phyloP scores from a whole-genome alignment of 352 stramenopile species.

The Globisporangium heterothallicum region DNA sequence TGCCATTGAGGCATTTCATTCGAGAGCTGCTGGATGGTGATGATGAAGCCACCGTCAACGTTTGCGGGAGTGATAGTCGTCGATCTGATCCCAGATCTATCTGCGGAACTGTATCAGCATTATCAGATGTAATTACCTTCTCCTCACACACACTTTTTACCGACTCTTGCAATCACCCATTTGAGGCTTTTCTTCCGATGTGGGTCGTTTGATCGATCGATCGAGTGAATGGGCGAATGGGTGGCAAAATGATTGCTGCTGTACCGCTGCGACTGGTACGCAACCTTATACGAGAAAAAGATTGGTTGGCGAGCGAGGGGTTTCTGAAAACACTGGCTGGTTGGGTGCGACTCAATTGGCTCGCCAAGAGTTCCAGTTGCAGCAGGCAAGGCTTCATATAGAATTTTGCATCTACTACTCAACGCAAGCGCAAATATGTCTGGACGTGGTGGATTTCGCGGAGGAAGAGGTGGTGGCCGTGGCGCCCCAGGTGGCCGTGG shows the following conservation, averaged over 20 bases:
- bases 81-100: background rate
- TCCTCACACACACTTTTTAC: background rate
- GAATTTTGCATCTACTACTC: background rate
- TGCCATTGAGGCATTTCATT: too few relatives aligned
- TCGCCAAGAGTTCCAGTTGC: background rate
- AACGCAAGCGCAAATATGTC: conserved; percentile 12
- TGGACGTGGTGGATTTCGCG: conserved; percentile 18
- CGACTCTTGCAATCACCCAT: background rate
- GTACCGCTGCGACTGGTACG: background rate
- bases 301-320: background rate
- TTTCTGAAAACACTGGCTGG: background rate
- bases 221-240: background rate
- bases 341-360: too few relatives aligned
- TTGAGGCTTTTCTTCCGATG: too few relatives aligned
- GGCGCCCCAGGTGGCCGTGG: background rate
- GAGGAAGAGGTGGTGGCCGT: background rate
- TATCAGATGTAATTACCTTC: background rate
- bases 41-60: background rate
- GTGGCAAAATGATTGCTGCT: too few relatives aligned
- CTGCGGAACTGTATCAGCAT: too few relatives aligned
- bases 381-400: background rate
- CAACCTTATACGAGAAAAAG: background rate
- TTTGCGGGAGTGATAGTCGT: background rate
- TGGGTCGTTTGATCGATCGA: too few relatives aligned
- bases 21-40: background rate